Evolutionary conservation across 2,329 filamentous ascomycete genomes (phyloP), one percentile per base, ranked within the genome.

Genomic region (Tolypocladium endophyticum): DNA sequence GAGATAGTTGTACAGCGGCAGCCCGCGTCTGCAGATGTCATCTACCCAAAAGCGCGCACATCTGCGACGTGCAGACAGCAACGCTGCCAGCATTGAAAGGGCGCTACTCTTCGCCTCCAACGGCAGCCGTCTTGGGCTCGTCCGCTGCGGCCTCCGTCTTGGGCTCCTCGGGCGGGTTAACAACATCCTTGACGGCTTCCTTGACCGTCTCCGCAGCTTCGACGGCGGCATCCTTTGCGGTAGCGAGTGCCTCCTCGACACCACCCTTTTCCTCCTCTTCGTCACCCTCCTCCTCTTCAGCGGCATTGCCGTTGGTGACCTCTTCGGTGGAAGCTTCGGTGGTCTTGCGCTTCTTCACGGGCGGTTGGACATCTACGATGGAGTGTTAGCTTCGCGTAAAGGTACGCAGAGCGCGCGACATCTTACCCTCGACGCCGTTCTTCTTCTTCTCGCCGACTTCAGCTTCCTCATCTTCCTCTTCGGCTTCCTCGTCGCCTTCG

Each of bases 331-430:
- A 65, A 33, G 69, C 69, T 30, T 71, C 66, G 59, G 65, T 70
- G 33, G 77, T 79, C 76, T 80, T 82, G 66, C 74, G 75, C 72
- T 80, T 81, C 74, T 82, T 82, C 60, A 75, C 76, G 43, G 79
- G 79, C 56, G 77, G 78, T 58, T 74, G 73, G 61, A 73, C 69
- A 58, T 70, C 72, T 76, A 63, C 12, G 35, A 2, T 14, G 16
- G 25, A 25, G 43, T 55, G 23, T 54, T 23, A 54, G 50, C 50
- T 23, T 54, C 20, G 50, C 20, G 30, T 23, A 1, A 9, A 8
- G 5, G 6, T 8, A 11, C 50, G 12, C 2, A 23, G 30, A 14
- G 30, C 11, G 50, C 50, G 50, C 18, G 11, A 9, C 33, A 23
- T 64, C 72, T 65, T 71, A 74, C 76, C 75, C 62, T 71, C 63